These are phyloP conservation scores for Mrakiaceae sp. DNA, from an alignment of 1,284 basidiomycete species.

Conservation along the genomic window DNA sequence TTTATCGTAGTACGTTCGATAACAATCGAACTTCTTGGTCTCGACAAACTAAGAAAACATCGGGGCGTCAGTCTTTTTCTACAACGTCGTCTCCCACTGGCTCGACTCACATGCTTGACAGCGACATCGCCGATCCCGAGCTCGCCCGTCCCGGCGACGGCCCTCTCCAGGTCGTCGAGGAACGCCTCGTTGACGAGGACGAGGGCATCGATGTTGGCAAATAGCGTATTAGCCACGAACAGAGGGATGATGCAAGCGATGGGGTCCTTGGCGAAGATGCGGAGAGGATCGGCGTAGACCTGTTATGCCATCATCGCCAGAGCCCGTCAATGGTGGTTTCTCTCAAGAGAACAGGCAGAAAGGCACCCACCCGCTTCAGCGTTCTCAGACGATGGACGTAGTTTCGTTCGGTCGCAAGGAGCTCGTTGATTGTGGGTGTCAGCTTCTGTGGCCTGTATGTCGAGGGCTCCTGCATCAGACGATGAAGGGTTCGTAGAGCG, in stretches of 20 bases:
- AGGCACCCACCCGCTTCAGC: slow-evolving; percentile 21
- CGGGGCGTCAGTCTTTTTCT: no score
- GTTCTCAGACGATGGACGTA: slow-evolving; percentile 11
- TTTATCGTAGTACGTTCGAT: slow-evolving; percentile 80
- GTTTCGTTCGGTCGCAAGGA: slow-evolving; percentile 12
- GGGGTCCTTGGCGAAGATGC: slow-evolving; percentile 69
- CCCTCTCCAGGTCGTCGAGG: slow-evolving; percentile 64
- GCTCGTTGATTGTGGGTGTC: slow-evolving; percentile 6
- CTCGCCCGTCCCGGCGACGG: slow-evolving; percentile 23
- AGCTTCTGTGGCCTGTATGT: slow-evolving; percentile 8
- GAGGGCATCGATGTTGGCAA: slow-evolving; percentile 84
- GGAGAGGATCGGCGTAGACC: slow-evolving; percentile 81
- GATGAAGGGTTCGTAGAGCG: no score
- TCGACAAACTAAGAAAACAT: slow-evolving; percentile 17
- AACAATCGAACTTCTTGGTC: slow-evolving; percentile 81
- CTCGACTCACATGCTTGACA: slow-evolving; percentile 51
- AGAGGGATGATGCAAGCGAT: slow-evolving; percentile 74
- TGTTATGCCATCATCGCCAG: slow-evolving; percentile 16
- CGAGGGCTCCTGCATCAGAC: no score
- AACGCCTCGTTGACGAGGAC: slow-evolving; percentile 80
- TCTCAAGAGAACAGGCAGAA: slow-evolving; percentile 8
- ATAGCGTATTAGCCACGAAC: slow-evolving; percentile 84
- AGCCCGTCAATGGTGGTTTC: neutral
- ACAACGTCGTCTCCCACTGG: neutral
- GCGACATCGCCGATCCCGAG: slow-evolving; percentile 69